These are phyloP conservation scores for Microdochium nivale DNA, from an alignment of 2,329 filamentous ascomycete genomes.

Conservation along the genomic window DNA sequence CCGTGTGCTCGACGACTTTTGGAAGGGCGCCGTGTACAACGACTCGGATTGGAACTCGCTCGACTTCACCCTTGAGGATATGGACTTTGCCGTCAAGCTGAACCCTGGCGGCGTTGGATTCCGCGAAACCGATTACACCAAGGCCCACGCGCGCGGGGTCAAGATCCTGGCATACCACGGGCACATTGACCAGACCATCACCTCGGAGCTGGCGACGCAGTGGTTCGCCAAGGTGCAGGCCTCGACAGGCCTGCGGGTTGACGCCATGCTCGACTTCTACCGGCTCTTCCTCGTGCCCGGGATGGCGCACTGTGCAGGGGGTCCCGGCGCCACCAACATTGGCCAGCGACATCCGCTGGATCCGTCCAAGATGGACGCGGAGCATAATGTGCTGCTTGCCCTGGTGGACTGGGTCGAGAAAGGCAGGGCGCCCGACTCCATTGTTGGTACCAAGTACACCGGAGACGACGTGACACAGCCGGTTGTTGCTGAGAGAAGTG, in stretches of 20 bases:
- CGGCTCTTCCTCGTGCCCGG: slow-evolving; percentile 10
- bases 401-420: slow-evolving; percentile 9
- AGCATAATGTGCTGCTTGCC: slow-evolving; percentile 7
- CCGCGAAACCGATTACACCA: slow-evolving; percentile 5
- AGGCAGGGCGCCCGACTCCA: slow-evolving; percentile 2
- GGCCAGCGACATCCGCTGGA: slow-evolving; percentile 8
- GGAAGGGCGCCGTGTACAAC: slow-evolving; percentile 10
- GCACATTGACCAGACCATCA: slow-evolving; percentile 8
- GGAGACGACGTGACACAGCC: slow-evolving; percentile 5
- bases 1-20: slow-evolving; percentile 11
- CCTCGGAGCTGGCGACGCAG: slow-evolving; percentile 4
- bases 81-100: slow-evolving; percentile 6
- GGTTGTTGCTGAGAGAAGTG: slow-evolving; percentile 6
- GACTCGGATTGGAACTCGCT: slow-evolving; percentile 7
- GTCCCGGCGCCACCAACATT: slow-evolving; percentile 7
- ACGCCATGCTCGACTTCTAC: slow-evolving; percentile 19
- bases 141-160: slow-evolving; percentile 6
- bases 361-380: slow-evolving; percentile 3
- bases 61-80: slow-evolving; percentile 6
- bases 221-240: slow-evolving; percentile 7
- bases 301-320: slow-evolving; percentile 9
- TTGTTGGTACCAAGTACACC: slow-evolving; percentile 9
- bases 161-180: slow-evolving; percentile 11
- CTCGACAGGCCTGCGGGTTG: slow-evolving; percentile 3
- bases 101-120: slow-evolving; percentile 9